A percentile compares a stretch with the other conserved stretches of the same genome.
phyloP scores from a whole-genome alignment of 2,329 filamentous ascomycete species.

The Colletotrichum navitas region DNA sequence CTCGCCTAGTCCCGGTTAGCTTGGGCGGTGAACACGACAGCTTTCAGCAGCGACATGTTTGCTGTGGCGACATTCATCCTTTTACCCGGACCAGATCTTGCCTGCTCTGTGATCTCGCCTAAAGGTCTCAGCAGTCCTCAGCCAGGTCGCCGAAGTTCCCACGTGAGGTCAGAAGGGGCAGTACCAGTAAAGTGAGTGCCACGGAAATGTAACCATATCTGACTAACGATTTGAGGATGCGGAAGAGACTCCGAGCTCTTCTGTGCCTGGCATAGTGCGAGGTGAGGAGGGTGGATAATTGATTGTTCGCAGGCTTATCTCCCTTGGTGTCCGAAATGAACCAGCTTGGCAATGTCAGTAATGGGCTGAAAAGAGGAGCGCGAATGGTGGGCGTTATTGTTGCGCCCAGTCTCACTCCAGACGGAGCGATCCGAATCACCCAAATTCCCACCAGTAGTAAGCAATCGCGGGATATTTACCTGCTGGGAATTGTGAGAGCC shows the following conservation, averaged over 20 bases:
- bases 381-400: background rate
- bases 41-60: slow-evolving; percentile 3
- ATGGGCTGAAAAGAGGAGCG: background rate
- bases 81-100: slow-evolving; percentile 20
- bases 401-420: background rate
- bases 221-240: slow-evolving; percentile 23
- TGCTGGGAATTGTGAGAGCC: background rate
- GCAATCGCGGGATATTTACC: background rate
- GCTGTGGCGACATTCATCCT: slow-evolving; percentile 9
- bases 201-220: slow-evolving; percentile 1
- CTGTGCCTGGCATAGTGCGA: slow-evolving; percentile 38
- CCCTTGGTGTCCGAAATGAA: background rate
- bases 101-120: too few species aligned
- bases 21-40: background rate
- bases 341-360: background rate
- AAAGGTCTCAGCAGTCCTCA: background rate
- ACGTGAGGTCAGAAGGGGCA: slow-evolving; percentile 5
- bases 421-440: background rate
- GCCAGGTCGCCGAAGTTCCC: background rate
- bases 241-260: slow-evolving; percentile 33
- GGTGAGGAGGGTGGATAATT: slow-evolving; percentile 1
- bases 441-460: slow-evolving; percentile 29
- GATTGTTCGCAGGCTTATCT: background rate
- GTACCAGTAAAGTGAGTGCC: slow-evolving; percentile 1
- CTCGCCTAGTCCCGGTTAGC: background rate